phyloP scores from a whole-genome alignment of 768 basidiomycete species.

The Hemileccinum rubropunctum region DNA sequence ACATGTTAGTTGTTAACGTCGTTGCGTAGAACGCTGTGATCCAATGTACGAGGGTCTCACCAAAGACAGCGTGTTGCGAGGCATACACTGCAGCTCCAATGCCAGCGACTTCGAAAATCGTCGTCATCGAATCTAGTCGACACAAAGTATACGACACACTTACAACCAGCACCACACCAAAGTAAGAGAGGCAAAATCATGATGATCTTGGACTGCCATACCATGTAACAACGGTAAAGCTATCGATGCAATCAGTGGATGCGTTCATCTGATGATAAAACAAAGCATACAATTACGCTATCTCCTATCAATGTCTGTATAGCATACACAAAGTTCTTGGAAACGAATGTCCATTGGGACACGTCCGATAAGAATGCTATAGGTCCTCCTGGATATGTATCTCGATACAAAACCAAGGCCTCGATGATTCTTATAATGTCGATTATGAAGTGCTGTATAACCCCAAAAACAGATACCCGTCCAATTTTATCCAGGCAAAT shows the following conservation, averaged over 20 bases:
- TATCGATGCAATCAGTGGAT: not conserved
- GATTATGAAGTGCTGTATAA: constrained; percentile 10
- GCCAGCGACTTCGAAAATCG: not conserved
- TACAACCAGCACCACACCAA: constrained; percentile 24
- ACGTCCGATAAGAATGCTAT: constrained; percentile 19
- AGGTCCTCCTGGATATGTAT: constrained; percentile 18
- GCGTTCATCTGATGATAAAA: not conserved
- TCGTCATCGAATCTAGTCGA: not conserved
- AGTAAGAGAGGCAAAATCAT: constrained; percentile 21
- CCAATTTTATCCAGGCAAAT: not conserved
- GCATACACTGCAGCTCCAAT: constrained; percentile 3
- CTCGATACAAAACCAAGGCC: constrained; percentile 16
- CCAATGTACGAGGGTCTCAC: constrained; percentile 22
- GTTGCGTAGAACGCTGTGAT: constrained; percentile 32
- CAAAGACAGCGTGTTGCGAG: constrained; percentile 20
- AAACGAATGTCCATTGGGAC: constrained; percentile 21
- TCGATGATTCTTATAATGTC: constrained; percentile 15
- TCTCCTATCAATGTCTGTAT: constrained; percentile 23
- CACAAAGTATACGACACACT: not conserved
- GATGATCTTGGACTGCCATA: constrained; percentile 21
- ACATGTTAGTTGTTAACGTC: constrained; percentile 31
- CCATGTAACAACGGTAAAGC: constrained; percentile 20
- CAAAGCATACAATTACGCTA: constrained; percentile 17
- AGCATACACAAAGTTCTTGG: constrained; percentile 14
- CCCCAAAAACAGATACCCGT: not conserved